Base-by-base conservation (phyloP, 1,284 basidiomycete genomes). In the Trametes sp. region DNA sequence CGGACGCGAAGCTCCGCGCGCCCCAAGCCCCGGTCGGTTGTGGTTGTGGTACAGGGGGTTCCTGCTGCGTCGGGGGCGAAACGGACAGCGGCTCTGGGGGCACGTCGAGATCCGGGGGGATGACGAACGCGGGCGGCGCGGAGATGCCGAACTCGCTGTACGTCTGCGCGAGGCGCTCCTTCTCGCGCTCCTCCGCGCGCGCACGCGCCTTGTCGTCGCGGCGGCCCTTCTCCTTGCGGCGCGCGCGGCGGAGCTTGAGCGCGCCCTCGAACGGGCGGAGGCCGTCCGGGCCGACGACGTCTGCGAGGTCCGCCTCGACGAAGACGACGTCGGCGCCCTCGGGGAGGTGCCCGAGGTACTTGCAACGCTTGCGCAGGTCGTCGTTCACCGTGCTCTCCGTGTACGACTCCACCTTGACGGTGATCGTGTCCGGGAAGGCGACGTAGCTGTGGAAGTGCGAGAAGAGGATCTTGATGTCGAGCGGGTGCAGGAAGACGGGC, bases 271-370 rank as follows among this genome's bases (percentile, higher is more conserved):
- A 98, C 61, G 84, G 87, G 76, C 85, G 89, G 56, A 96, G 75
- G 0, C 88, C 88, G 10, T 89, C 88, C 10, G 69, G 70, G 50
- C 92, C 89, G 23, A 97, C 92, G 26, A 96, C 90, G 10, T 79
- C 81, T 58, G 84, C 80, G 10, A 98, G 80, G 73, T 98, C 91
- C 3, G 95, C 89, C 77, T 99, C 96, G 62, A 98, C 82, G 75
- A 99, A 98, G 14, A 96, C 91, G 45, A 98, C 94, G 73, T 98
- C 96, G 16, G 94, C 90, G 51, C 95, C 92, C 68, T 95, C 90
- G 0, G 97, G 94, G 66, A 98, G 83, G 75, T 98, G 96, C 2
- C 87, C 87, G 59, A 99, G 90, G 78, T 98, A 99, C 76, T 97
- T 98, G 83, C 94, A 98, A 48, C 96, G 88, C 75, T 94, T 92